Percentiles rank a stretch among this genome's conserved stretches.
Evolutionary conservation across 2,329 filamentous ascomycete genomes (phyloP).

Genomic region (Penicillium sp.): DNA sequence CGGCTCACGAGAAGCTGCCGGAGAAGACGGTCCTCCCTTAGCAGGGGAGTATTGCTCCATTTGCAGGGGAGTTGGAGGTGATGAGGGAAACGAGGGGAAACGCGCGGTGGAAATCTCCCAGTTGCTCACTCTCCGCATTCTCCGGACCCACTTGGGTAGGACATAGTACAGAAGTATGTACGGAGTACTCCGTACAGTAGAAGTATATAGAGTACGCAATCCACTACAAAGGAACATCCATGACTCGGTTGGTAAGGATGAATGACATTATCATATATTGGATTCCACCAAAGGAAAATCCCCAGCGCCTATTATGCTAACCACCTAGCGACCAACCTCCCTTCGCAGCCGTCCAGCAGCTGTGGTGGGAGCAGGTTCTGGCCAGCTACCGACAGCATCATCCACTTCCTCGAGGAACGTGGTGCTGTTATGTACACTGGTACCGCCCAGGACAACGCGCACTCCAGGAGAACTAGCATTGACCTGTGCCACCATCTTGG

Average conservation of each 20-base stretch:
- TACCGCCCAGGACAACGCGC: conserved; percentile 86
- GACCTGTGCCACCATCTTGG: conserved; percentile 92
- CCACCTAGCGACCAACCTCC: conserved; percentile 60
- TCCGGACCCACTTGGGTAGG: conserved; percentile 9
- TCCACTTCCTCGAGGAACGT: conserved; percentile 92
- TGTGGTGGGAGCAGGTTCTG: conserved; percentile 67
- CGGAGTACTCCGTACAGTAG: too few species aligned
- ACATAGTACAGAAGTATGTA: too few species aligned
- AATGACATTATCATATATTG: conserved; percentile 2
- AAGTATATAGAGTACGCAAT: background rate
- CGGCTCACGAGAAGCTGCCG: conserved; percentile 43
- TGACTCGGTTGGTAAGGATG: background rate
- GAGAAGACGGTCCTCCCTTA: conserved; percentile 33
- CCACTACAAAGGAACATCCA: background rate
- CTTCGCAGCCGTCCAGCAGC: conserved; percentile 67
- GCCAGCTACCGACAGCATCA: conserved; percentile 86
- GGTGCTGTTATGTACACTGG: conserved; percentile 82
- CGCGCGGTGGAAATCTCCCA: conserved; percentile 17
- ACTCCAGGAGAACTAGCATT: conserved; percentile 90
- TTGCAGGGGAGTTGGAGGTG: conserved; percentile 4
- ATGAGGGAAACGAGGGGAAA: conserved; percentile 14
- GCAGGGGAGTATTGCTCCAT: conserved; percentile 40
- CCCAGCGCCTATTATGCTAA: background rate
- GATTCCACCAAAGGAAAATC: background rate
- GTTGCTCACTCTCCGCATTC: conserved; percentile 33